phyloP scores from a whole-genome alignment of 495 filamentous ascomycete species.

The Jackrogersella minutella region DNA sequence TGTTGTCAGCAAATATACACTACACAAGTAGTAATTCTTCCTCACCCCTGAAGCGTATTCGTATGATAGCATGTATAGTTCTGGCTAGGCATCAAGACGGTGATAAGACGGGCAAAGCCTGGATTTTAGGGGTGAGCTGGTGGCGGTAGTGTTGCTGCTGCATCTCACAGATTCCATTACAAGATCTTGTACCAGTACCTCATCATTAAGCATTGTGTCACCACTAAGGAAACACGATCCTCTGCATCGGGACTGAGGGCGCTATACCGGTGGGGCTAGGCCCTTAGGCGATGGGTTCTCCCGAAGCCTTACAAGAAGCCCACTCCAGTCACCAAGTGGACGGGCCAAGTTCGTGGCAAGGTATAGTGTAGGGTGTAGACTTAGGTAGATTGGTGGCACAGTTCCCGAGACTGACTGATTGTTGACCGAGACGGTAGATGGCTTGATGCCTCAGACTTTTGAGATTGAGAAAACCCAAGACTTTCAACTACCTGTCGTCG shows the following conservation, averaged over 20 bases:
- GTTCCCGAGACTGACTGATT: slow-evolving; percentile 36
- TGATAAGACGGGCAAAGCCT: slow-evolving; percentile 18
- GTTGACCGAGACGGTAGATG: slow-evolving; percentile 12
- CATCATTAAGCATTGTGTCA: slow-evolving; percentile 30
- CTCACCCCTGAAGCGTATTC: slow-evolving; percentile 1
- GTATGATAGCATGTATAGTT: slow-evolving; percentile 7
- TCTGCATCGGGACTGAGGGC: slow-evolving; percentile 35
- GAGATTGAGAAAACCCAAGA: too few species aligned
- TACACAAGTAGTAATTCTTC: slow-evolving; percentile 11
- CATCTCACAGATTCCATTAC: slow-evolving; percentile 28
- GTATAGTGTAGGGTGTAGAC: too few species aligned
- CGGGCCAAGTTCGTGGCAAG: too few species aligned
- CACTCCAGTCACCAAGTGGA: slow-evolving; percentile 31
- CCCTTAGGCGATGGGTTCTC: slow-evolving; percentile 25
- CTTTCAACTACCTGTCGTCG: background rate
- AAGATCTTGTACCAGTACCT: slow-evolving; percentile 42
- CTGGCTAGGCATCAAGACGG: slow-evolving; percentile 11
- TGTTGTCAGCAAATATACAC: slow-evolving; percentile 12
- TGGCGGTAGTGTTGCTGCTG: slow-evolving; percentile 6
- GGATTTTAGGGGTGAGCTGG: slow-evolving; percentile 7
- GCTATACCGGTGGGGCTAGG: slow-evolving; percentile 34
- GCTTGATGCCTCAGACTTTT: background rate
- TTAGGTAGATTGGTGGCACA: slow-evolving; percentile 22
- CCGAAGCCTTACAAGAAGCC: slow-evolving; percentile 35
- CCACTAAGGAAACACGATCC: slow-evolving; percentile 34